A percentile compares a stretch with the other conserved stretches of the same genome.
phyloP scores from a whole-genome alignment of 257 asterid genomes.

The Mitragyna speciosa region DNA sequence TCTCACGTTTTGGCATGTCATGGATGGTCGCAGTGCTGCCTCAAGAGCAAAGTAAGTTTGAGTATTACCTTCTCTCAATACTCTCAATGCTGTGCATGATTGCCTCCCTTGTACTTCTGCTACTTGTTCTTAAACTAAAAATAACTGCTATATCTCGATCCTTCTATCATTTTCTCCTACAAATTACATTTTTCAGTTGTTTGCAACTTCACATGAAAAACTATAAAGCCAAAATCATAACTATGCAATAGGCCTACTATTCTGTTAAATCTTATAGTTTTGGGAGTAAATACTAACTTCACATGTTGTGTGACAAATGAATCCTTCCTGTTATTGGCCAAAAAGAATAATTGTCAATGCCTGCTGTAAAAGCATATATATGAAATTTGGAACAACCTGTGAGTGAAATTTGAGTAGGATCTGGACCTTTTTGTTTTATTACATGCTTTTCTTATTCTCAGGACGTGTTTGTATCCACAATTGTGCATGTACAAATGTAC shows the following conservation, averaged over 20 bases:
- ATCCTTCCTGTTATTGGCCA: not conserved
- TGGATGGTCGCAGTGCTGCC: not conserved
- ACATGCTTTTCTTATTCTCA: not conserved
- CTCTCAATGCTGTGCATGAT: not conserved
- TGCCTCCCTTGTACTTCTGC: not conserved
- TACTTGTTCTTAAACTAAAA: not conserved
- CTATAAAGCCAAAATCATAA: not conserved
- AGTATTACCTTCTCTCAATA: not conserved
- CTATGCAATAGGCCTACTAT: not conserved
- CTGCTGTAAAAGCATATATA: not conserved
- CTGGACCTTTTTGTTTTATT: not conserved
- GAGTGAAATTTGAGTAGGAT: not conserved
- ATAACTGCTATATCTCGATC: not conserved
- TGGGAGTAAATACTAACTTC: not conserved
- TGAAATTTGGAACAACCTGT: not conserved
- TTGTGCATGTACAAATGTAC: not conserved
- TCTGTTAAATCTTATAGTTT: not conserved
- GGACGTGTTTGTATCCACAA: not conserved
- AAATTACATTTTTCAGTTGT: not conserved
- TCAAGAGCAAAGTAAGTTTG: not conserved
- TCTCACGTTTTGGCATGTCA: not conserved
- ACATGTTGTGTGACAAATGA: not conserved
- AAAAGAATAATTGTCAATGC: not conserved
- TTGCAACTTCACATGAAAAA: not conserved
- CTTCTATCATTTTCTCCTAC: not conserved